Base-by-base conservation (phyloP, 169 alveolate species). In the Babesia divergens region DNA sequence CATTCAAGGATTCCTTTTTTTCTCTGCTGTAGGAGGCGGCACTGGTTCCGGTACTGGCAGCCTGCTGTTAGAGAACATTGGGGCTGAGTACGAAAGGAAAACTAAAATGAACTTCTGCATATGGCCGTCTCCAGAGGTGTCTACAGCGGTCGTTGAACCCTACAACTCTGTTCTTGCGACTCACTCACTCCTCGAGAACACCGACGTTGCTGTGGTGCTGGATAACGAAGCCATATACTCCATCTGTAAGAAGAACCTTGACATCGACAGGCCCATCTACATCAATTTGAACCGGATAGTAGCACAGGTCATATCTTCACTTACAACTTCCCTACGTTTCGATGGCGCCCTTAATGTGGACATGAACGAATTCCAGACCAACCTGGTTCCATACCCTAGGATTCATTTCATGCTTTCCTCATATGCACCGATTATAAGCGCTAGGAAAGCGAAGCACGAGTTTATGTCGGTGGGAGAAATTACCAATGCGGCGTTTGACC, bases 11-110 rank as follows among this genome's bases (percentile, higher is more conserved):
- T 95, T 96, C 91, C 74, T 95, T 35, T 93, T 95, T 86, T 94
- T 92, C 94, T 89, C 95, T 69, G 94, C 99, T n/a, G 94, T 94
- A 53, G 97, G 98, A 34, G 99, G 99, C 50, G 98, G 99, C 59
- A 94, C 99, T 37, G 99, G 99, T 46, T 91, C 98, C 52, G 99
- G 98, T 42, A 83, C 95, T 11, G 98, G 97, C 18, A 91, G 98
- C 42, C 89, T 95, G 50, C 65, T 96, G 20, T 83, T 94, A 34
- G 99, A 96, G 90, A 93, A 94, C 87, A 88, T 96, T 24, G 89
- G 95, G 22, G 98, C 93, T 47, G 98, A 94, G 84, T 96, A 93
- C 82, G 94, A 95, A 38, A 92, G 96, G 77, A 96, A 94, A 86
- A 90, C 97, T n/a, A 94, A 94, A 76, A 75, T 94, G 71, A 93